Evolutionary conservation across 164 flowering plant genomes (phyloP).

Genomic region (Vitis cinerea): DNA sequence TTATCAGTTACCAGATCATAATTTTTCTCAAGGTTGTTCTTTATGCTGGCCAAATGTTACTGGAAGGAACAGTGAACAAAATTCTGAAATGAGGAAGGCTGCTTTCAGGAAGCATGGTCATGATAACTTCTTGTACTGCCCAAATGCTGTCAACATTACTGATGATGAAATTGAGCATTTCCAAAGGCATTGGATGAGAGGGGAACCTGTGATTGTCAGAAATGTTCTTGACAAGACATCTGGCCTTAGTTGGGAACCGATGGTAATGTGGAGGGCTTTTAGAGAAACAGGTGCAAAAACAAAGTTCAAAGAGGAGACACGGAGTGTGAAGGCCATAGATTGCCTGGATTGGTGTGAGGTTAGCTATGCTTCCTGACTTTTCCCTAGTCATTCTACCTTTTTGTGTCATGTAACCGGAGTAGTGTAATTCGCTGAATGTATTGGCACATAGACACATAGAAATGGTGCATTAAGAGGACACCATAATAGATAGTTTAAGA

Average conservation of each 20-base stretch:
- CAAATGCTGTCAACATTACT: slow-evolving; percentile 13
- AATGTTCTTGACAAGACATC: slow-evolving; percentile 29
- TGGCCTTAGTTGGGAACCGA: slow-evolving; percentile 44
- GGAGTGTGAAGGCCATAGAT: slow-evolving; percentile 31
- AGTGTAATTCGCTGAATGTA: no score
- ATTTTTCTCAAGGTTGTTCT: slow-evolving; percentile 9
- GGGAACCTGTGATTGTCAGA: slow-evolving; percentile 38
- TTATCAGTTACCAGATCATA: slow-evolving; percentile 4
- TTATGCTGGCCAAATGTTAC: neutral
- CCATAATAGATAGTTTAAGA: no score
- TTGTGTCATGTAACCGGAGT: no score
- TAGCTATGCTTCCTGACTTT: neutral
- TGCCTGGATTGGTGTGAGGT: slow-evolving; percentile 42
- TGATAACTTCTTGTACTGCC: slow-evolving; percentile 31
- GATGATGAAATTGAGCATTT: slow-evolving; percentile 28
- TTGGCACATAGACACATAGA: no score
- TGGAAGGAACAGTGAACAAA: neutral
- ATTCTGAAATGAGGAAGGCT: slow-evolving; percentile 22
- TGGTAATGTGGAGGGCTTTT: slow-evolving; percentile 46
- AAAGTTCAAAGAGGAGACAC: slow-evolving; percentile 18
- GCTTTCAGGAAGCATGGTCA: slow-evolving; percentile 21
- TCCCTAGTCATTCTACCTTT: no score
- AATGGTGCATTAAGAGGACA: no score
- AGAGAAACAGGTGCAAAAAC: slow-evolving; percentile 13
- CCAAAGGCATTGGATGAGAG: slow-evolving; percentile 33